Percentiles rank a stretch among this genome's conserved stretches.
phyloP scores from a whole-genome alignment of 2,329 filamentous ascomycete species.

The Monosporascus sp. region DNA sequence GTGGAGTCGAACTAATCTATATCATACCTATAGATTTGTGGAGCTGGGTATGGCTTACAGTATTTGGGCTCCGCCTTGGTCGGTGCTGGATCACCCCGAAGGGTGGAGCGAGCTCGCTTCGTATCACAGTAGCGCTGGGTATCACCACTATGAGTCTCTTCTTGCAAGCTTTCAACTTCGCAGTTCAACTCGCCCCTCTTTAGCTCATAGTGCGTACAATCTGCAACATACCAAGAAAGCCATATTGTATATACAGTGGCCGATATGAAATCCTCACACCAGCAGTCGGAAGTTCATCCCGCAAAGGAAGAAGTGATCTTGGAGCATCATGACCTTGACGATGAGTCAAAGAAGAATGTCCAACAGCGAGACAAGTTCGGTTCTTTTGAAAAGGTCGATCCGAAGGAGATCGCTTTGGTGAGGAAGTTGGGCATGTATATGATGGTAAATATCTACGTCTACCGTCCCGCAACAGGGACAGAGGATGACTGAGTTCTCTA shows the following conservation, averaged over 20 bases:
- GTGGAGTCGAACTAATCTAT: not conserved
- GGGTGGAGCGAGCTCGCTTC: not conserved
- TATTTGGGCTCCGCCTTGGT: not conserved
- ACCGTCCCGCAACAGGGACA: not conserved
- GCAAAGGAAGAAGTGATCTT: not conserved
- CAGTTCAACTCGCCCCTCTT: not conserved
- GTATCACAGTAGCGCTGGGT: no score
- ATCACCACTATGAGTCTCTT: no score
- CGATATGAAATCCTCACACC: not conserved
- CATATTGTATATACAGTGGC: not conserved
- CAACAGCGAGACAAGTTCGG: slow-evolving; percentile 27
- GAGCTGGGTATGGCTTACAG: no score
- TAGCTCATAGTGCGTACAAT: not conserved
- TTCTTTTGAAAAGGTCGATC: slow-evolving; percentile 27
- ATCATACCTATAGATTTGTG: no score
- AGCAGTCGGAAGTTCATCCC: not conserved
- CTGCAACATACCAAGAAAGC: not conserved
- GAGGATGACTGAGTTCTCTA: slow-evolving; percentile 1
- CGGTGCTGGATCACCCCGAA: not conserved
- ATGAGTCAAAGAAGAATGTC: slow-evolving; percentile 2
- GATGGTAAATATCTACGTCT: slow-evolving; percentile 16
- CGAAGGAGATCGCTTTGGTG: slow-evolving; percentile 31
- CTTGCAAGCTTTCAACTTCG: not conserved
- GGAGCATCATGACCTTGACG: not conserved
- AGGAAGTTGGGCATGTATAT: slow-evolving; percentile 32